A percentile compares a stretch with the other conserved stretches of the same genome.
Conservation (phyloP, 805 yeast species). For the Lachancea fermentati region DNA sequence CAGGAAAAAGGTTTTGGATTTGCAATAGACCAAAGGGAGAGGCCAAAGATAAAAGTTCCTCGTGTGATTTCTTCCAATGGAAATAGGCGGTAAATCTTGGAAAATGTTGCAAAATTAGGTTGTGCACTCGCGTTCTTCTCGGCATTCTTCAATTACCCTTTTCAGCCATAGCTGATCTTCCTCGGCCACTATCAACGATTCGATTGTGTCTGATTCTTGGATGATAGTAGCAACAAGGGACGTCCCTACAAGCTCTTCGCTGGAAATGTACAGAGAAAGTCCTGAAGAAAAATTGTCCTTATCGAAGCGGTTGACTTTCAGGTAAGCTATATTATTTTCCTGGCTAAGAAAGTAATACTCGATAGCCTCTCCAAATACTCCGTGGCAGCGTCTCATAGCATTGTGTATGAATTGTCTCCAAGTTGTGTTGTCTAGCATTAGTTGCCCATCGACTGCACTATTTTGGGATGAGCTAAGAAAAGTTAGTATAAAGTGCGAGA, state of each 20-base stretch:
- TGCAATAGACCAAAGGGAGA: slow-evolving; percentile 38
- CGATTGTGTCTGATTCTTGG: slow-evolving; percentile 21
- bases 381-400: slow-evolving; percentile 35
- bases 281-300: slow-evolving; percentile 27
- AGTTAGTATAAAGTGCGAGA: slow-evolving; percentile 4
- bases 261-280: slow-evolving; percentile 30
- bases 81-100: slow-evolving; percentile 1
- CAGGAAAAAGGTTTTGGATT: slow-evolving; percentile 51
- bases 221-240: slow-evolving; percentile 21
- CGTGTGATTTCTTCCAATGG: slow-evolving; percentile 56
- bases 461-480: slow-evolving; percentile 21
- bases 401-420: slow-evolving; percentile 36
- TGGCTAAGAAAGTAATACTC: slow-evolving; percentile 30
- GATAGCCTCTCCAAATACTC: slow-evolving; percentile 37
- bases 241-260: slow-evolving; percentile 24
- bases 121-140: slow-evolving; percentile 9
- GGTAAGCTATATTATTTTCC: slow-evolving; percentile 20
- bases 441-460: slow-evolving; percentile 16
- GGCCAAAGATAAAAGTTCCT: slow-evolving; percentile 27
- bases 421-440: slow-evolving; percentile 31
- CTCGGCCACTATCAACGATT: slow-evolving; percentile 22
- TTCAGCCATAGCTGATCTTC: slow-evolving; percentile 27
- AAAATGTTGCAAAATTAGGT: not conserved
- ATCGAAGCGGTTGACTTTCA: slow-evolving; percentile 30
- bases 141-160: slow-evolving; percentile 18